Evolutionary conservation across 345 rosid genomes (phyloP).

Genomic region (Brassica carinata): DNA sequence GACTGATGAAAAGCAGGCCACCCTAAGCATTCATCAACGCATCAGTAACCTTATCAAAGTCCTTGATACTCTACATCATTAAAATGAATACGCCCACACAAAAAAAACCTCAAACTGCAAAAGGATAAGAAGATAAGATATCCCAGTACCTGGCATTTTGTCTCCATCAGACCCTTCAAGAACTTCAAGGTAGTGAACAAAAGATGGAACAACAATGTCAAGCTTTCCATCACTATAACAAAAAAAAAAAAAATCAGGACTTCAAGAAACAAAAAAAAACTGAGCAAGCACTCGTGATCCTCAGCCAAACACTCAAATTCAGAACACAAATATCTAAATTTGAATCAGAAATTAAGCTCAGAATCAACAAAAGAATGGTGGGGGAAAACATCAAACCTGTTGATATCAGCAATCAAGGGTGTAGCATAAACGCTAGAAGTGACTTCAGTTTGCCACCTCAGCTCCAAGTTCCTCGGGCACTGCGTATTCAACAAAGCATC

Average conservation of each 20-base stretch:
- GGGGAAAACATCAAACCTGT: slow-evolving; percentile 49
- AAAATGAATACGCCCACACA: background rate
- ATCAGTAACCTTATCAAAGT: slow-evolving; percentile 10
- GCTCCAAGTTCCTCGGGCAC: slow-evolving; percentile 89
- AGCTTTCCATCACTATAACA: slow-evolving; percentile 91
- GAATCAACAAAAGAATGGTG: background rate
- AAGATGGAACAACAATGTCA: slow-evolving; percentile 94
- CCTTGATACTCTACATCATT: background rate
- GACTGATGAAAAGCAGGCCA: slow-evolving; percentile 99
- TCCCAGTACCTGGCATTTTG: slow-evolving; percentile 81
- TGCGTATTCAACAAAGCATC: slow-evolving; percentile 83
- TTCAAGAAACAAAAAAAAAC: background rate
- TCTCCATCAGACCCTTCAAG: slow-evolving; percentile 99
- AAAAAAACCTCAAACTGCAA: too few relatives aligned
- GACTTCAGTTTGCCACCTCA: slow-evolving; percentile 99
- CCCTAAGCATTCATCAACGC: slow-evolving; percentile 53
- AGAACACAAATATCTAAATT: background rate
- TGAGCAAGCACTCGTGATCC: slow-evolving; percentile 1
- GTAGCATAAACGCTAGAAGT: slow-evolving; percentile 94
- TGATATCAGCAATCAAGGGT: slow-evolving; percentile 94
- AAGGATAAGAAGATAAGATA: slow-evolving; percentile 1
- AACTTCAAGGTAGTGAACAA: slow-evolving; percentile 97
- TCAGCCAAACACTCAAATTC: background rate
- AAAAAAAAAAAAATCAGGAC: background rate
- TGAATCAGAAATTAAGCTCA: background rate